Evolutionary conservation across 139 green algal species (phyloP), one percentile per base, ranked within the genome.

Genomic region (Desmodesmus armatus): DNA sequence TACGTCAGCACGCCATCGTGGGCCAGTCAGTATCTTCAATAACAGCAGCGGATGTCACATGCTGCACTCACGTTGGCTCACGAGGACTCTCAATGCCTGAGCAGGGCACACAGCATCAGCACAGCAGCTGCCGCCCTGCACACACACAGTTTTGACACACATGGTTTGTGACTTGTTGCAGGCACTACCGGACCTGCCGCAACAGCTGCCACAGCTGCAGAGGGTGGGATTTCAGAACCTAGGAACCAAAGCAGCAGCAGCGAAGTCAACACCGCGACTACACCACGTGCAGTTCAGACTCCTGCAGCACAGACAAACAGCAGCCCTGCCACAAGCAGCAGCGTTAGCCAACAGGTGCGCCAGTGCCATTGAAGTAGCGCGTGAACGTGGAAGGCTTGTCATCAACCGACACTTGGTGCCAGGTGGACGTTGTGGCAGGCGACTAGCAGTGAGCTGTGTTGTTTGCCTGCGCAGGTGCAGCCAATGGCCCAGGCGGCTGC

Each of bases 401-500:
- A 11, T 62, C 19, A 27, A 27, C 51, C 51, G 51, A 19, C 21
- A 62, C 51, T 62, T 62, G 51, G 17, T 1, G 51, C 21, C 19
- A 62, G 17, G 21, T 19, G 21, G 1, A 19, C 19, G 51, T 62
- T 62, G 51, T 19, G 21, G 0, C 21, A 62, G 51, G 19, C 1
- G 51, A 62, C 17, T 62, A 62, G 51, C 51, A 19, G 17, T 62
- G 17, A 27, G 19, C 51, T 72, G 63, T 51, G 17, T 23, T 37
- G 2, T 53, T 21, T 47, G 29, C 75, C 40, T 72, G 66, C 66
- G 76, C 76, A 82, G 76, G 41, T 25, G 5, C 76, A 39, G 49
- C 11, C 47, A 41, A 82, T 82, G 76, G 53, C 67, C 13, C 80
- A 85, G 80, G 77, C 80, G 62, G 67, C 67, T 53, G 49, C 80